A percentile compares a stretch with the other conserved stretches of the same genome.
These are phyloP conservation scores for Venturia asperata DNA, from an alignment of 2,329 filamentous ascomycete species.

Conservation along the genomic window DNA sequence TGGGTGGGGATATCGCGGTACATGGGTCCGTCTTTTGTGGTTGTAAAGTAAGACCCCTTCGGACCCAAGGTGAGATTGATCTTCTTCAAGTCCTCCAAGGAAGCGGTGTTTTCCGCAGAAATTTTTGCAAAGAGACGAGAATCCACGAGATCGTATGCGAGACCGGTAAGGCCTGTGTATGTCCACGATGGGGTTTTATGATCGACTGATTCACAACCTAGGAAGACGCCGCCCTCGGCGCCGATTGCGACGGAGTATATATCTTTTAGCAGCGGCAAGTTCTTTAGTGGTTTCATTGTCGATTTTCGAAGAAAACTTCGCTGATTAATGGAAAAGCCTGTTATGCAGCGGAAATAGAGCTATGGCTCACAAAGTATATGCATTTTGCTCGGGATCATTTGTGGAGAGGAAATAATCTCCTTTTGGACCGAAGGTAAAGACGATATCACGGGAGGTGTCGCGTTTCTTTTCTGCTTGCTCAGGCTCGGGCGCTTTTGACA, in stretches of 20 bases:
- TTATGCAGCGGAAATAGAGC: neutral
- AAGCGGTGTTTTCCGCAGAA: neutral
- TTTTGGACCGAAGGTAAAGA: neutral
- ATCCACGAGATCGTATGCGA: neutral
- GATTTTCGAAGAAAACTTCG: neutral
- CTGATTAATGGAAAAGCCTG: neutral
- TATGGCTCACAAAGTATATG: neutral
- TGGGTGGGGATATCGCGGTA: neutral
- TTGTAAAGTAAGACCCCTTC: constrained; percentile 3
- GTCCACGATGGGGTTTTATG: neutral
- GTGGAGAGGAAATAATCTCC: constrained; percentile 1
- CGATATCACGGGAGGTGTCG: neutral
- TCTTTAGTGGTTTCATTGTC: neutral
- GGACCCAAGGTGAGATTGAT: neutral
- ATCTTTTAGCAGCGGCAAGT: neutral
- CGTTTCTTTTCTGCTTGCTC: neutral
- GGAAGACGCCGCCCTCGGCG: neutral
- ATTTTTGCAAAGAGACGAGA: neutral
- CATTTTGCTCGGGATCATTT: neutral
- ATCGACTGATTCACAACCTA: neutral
- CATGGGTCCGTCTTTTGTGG: neutral
- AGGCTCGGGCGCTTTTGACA: neutral
- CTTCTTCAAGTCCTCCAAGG: neutral
- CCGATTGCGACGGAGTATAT: neutral
- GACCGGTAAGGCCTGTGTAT: neutral